These are phyloP conservation scores for Cadophora luteo-olivacea DNA, from an alignment of 2,329 filamentous ascomycete genomes.

Conservation along the genomic window DNA sequence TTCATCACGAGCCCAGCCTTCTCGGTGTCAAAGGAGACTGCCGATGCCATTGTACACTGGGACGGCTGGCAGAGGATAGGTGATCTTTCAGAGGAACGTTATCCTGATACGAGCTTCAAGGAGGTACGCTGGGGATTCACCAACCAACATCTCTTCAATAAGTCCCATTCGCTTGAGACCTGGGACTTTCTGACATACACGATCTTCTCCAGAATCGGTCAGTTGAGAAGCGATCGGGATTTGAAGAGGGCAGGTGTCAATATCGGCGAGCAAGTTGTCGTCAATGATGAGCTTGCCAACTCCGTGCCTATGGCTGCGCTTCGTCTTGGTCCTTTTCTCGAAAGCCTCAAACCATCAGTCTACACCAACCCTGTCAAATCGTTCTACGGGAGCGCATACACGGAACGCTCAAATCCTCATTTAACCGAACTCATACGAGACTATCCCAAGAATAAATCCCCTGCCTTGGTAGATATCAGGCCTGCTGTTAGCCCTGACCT, in stretches of 20 bases:
- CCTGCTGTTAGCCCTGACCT: background rate
- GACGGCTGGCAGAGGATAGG: background rate
- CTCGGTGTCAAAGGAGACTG: background rate
- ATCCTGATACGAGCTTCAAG: background rate
- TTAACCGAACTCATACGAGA: background rate
- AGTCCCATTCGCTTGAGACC: slow-evolving; percentile 20
- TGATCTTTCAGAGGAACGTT: background rate
- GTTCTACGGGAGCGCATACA: slow-evolving; percentile 23
- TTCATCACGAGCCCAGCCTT: slow-evolving; percentile 27
- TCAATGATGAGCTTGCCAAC: slow-evolving; percentile 34
- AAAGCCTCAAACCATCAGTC: background rate
- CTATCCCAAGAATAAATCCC: background rate
- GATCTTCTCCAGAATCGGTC: slow-evolving; percentile 36
- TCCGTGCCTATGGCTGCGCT: slow-evolving; percentile 41
- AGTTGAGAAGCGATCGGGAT: slow-evolving; percentile 42
- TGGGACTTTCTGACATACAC: slow-evolving; percentile 39
- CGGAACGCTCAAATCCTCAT: background rate
- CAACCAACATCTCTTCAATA: background rate
- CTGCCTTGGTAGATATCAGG: background rate
- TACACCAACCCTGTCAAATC: slow-evolving; percentile 15
- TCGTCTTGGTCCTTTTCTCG: slow-evolving; percentile 36
- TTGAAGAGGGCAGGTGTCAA: slow-evolving; percentile 36
- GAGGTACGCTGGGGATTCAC: background rate
- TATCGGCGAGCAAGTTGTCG: slow-evolving; percentile 31
- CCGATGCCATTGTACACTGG: background rate